Evolutionary conservation across 1,139 yeast species (phyloP).

Genomic region (Geotrichum bryndzae): DNA sequence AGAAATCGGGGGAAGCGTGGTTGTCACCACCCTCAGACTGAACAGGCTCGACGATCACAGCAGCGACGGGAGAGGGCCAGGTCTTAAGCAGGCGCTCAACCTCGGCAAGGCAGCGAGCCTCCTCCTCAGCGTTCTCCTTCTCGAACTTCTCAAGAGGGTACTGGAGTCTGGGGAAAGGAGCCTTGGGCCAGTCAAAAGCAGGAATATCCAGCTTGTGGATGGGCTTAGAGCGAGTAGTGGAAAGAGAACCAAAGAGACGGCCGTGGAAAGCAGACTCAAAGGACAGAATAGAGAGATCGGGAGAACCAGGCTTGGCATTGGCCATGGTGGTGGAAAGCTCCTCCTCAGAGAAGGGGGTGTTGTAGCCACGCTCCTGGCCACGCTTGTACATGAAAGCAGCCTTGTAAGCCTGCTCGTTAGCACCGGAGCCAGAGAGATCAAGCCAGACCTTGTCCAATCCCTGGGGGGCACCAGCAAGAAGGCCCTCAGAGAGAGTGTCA

Average conservation of each 20-base stretch:
- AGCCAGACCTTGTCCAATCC: slow-evolving; percentile 67
- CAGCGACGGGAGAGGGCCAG: slow-evolving; percentile 55
- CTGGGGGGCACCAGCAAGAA: slow-evolving; percentile 62
- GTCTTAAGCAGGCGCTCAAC: slow-evolving; percentile 43
- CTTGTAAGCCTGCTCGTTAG: slow-evolving; percentile 78
- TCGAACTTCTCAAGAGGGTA: slow-evolving; percentile 52
- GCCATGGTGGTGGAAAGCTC: slow-evolving; percentile 60
- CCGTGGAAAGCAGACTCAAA: slow-evolving; percentile 79
- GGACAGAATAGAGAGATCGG: slow-evolving; percentile 66
- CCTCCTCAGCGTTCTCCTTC: slow-evolving; percentile 44
- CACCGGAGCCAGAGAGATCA: slow-evolving; percentile 77
- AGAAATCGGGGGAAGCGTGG: slow-evolving; percentile 68
- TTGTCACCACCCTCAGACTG: slow-evolving; percentile 88
- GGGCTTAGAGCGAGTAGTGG: slow-evolving; percentile 76
- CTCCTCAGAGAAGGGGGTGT: slow-evolving; percentile 50
- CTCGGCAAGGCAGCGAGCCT: slow-evolving; percentile 51
- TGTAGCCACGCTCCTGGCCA: slow-evolving; percentile 47
- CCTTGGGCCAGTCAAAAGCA: slow-evolving; percentile 82
- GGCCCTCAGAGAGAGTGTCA: slow-evolving; percentile 48
- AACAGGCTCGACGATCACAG: slow-evolving; percentile 70
- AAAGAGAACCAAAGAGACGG: slow-evolving; percentile 70
- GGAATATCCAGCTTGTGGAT: slow-evolving; percentile 81
- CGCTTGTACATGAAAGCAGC: slow-evolving; percentile 78
- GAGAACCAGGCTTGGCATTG: slow-evolving; percentile 66
- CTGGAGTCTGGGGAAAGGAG: slow-evolving; percentile 67